Conservation (phyloP, 306 rosid genomes). For the Vigna hirtella region DNA sequence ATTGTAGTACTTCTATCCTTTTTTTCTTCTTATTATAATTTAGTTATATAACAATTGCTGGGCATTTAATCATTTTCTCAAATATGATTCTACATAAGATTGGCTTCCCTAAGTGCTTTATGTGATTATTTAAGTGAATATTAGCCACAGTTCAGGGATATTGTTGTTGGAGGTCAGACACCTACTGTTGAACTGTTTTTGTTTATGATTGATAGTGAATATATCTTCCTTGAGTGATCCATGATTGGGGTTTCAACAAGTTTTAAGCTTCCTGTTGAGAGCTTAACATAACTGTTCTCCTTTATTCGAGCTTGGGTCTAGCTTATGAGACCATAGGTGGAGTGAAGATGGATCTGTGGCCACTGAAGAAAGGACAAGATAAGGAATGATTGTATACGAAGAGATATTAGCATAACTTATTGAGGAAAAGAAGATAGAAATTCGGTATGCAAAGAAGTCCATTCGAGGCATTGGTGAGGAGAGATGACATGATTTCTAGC, state of each 20-base stretch:
- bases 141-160: slow-evolving; percentile 1
- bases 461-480: background rate
- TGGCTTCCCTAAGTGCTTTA: background rate
- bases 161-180: background rate
- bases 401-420: background rate
- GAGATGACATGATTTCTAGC: background rate
- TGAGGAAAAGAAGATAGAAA: slow-evolving; percentile 8
- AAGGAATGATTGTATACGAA: background rate
- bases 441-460: background rate
- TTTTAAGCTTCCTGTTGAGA: background rate
- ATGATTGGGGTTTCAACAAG: background rate
- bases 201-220: slow-evolving; percentile 11
- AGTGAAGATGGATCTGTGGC: slow-evolving; percentile 1
- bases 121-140: background rate
- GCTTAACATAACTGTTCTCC: background rate
- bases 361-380: background rate
- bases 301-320: background rate
- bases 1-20: background rate
- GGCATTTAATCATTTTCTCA: background rate
- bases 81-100: slow-evolving; percentile 13
- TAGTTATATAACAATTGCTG: background rate
- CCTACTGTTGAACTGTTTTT: background rate
- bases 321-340: background rate
- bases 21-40: background rate
- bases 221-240: background rate